Evolutionary conservation across 2,329 filamentous ascomycete species (phyloP).

Genomic region (Alternaria metachromatica): DNA sequence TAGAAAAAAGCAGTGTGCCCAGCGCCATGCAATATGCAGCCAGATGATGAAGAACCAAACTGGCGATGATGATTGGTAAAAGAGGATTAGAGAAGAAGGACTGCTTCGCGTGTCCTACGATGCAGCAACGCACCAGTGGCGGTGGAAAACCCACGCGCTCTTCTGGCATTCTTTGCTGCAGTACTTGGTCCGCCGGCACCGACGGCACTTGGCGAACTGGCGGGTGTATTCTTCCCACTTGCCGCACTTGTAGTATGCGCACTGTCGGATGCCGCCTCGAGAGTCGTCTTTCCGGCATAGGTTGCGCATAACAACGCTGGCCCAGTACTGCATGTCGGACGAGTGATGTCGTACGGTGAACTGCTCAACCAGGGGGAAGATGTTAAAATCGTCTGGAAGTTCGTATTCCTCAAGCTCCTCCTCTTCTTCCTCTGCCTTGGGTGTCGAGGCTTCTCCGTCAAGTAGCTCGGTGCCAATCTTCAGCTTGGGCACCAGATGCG

Average conservation of each 20-base stretch:
- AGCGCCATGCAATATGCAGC: conserved; percentile 53
- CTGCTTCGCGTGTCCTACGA: conserved; percentile 43
- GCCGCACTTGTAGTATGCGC: conserved; percentile 96
- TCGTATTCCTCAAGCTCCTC: conserved; percentile 86
- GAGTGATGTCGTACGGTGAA: conserved; percentile 96
- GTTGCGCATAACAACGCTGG: conserved; percentile 98
- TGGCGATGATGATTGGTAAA: conserved; percentile 36
- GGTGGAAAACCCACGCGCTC: conserved; percentile 96
- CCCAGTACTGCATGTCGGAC: conserved; percentile 99
- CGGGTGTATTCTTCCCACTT: conserved; percentile 98
- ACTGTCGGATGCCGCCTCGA: conserved; percentile 91
- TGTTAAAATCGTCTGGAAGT: conserved; percentile 93
- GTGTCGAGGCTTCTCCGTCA: conserved; percentile 66
- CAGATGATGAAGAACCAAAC: conserved; percentile 38
- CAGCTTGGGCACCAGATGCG: conserved; percentile 89
- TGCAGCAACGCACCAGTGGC: conserved; percentile 93
- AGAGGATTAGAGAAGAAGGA: conserved; percentile 32
- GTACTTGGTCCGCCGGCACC: conserved; percentile 96
- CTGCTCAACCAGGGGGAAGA: conserved; percentile 97
- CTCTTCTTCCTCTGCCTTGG: conserved; percentile 60
- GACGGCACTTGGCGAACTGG: conserved; percentile 96
- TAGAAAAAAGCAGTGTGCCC: conserved; percentile 22
- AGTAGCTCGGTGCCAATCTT: conserved; percentile 89
- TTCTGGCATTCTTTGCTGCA: conserved; percentile 99
- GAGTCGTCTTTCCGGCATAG: conserved; percentile 97